A percentile compares a stretch with the other conserved stretches of the same genome.
phyloP scores from a whole-genome alignment of 768 basidiomycete genomes.

The Suillus ampliporus region DNA sequence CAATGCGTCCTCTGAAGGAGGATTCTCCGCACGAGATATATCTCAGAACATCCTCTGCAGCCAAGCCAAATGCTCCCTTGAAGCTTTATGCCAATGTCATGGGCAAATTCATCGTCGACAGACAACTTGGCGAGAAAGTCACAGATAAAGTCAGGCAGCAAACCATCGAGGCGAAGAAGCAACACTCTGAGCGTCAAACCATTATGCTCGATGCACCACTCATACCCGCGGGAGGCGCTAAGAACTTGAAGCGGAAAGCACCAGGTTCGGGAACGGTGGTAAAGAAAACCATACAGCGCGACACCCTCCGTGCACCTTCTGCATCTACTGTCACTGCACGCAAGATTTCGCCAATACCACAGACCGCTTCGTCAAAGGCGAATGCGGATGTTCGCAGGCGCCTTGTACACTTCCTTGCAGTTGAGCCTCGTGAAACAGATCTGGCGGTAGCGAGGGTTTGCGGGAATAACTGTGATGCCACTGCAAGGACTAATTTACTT shows the following conservation, averaged over 20 bases:
- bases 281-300: constrained; percentile 23
- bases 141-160: constrained; percentile 53
- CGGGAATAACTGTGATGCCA: constrained; percentile 41
- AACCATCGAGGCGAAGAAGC: constrained; percentile 51
- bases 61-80: constrained; percentile 66
- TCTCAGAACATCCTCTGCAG: constrained; percentile 61
- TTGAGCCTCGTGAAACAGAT: constrained; percentile 50
- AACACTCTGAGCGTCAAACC: constrained; percentile 54
- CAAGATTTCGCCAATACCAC: constrained; percentile 36
- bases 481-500: constrained; percentile 48
- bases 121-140: constrained; percentile 55
- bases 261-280: constrained; percentile 33
- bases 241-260: constrained; percentile 50
- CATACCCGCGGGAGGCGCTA: constrained; percentile 33
- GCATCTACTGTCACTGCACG: constrained; percentile 35
- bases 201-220: constrained; percentile 48
- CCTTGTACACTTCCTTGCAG: constrained; percentile 56
- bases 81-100: constrained; percentile 76
- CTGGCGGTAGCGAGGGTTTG: constrained; percentile 51
- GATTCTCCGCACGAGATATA: constrained; percentile 72
- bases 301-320: constrained; percentile 36
- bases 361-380: constrained; percentile 22
- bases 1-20: constrained; percentile 61
- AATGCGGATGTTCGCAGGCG: constrained; percentile 39
- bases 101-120: constrained; percentile 74